A percentile compares a stretch with the other conserved stretches of the same genome.
Conservation (phyloP, 331 rosid species). For the Telfairia occidentalis region DNA sequence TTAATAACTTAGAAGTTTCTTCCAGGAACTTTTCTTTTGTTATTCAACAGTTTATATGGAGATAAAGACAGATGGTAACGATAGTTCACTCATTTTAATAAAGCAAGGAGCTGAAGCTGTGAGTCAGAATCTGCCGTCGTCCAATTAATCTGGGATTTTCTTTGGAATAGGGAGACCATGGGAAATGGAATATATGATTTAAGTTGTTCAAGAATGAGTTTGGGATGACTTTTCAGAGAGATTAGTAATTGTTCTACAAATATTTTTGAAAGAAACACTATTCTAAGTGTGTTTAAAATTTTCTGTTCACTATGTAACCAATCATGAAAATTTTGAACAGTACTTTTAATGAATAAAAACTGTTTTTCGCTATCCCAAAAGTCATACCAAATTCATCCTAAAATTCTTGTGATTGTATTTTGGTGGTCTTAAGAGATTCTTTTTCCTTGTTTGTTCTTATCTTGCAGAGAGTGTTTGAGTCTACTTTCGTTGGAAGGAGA, state of each 20-base stretch:
- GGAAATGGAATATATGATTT: not conserved
- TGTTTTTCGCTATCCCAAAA: not conserved
- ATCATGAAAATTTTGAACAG: not conserved
- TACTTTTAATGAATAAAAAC: not conserved
- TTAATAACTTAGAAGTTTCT: not conserved
- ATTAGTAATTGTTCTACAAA: not conserved
- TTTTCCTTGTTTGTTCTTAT: conserved; percentile 6
- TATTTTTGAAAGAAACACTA: not conserved
- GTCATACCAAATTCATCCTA: not conserved
- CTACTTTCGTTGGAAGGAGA: conserved; percentile 65
- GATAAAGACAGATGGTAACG: conserved; percentile 15
- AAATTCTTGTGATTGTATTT: not conserved
- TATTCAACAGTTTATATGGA: conserved; percentile 24
- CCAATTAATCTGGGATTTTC: not conserved
- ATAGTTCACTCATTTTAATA: conserved; percentile 31
- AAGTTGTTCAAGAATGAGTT: not conserved
- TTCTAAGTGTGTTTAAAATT: not conserved
- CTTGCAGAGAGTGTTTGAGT: conserved; percentile 69
- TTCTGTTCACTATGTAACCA: not conserved
- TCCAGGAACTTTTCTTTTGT: not conserved
- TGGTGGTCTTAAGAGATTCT: not conserved
- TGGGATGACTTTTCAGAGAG: not conserved
- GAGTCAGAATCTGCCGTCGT: conserved; percentile 17
- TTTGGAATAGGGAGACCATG: not conserved
- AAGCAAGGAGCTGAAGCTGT: conserved; percentile 82